Conservation (phyloP, 1,284 basidiomycete genomes). For the Boletellus dicymbophilus region DNA sequence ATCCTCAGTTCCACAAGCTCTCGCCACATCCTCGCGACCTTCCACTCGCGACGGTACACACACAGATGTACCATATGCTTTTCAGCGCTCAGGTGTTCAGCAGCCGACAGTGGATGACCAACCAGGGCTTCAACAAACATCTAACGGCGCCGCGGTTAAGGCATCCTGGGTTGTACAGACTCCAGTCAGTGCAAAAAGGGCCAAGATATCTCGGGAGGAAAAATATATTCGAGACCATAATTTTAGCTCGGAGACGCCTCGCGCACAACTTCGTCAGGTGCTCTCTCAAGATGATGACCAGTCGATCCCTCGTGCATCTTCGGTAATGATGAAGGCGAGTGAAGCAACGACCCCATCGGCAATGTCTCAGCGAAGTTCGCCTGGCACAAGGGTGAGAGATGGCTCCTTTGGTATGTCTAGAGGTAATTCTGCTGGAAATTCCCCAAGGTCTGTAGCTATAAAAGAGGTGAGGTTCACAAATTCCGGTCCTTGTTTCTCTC, state of each 20-base stretch:
- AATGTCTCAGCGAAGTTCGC: slow-evolving; percentile 30
- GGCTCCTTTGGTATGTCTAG: slow-evolving; percentile 21
- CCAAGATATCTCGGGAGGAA: slow-evolving; percentile 26
- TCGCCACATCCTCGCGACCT: slow-evolving; percentile 28
- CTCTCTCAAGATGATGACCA: slow-evolving; percentile 31
- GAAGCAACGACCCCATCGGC: slow-evolving; percentile 25
- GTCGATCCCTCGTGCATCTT: slow-evolving; percentile 26
- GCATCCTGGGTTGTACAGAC: slow-evolving; percentile 37
- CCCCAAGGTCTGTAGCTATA: slow-evolving; percentile 19
- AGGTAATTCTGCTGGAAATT: slow-evolving; percentile 20
- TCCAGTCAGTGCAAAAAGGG: slow-evolving; percentile 17
- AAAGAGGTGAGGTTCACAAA: slow-evolving; percentile 27
- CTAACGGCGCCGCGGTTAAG: slow-evolving; percentile 26
- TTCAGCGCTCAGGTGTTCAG: slow-evolving; percentile 17
- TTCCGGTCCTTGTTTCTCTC: not conserved
- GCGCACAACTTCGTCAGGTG: slow-evolving; percentile 33
- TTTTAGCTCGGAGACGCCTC: slow-evolving; percentile 23
- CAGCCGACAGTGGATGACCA: slow-evolving; percentile 10
- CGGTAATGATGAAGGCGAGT: slow-evolving; percentile 32
- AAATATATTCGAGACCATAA: slow-evolving; percentile 29
- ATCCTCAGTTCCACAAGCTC: slow-evolving; percentile 13
- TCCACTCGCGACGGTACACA: slow-evolving; percentile 23
- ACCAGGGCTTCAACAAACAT: slow-evolving; percentile 14
- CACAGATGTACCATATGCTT: slow-evolving; percentile 5
- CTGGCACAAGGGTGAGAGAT: slow-evolving; percentile 17